Conservation (phyloP, 169 alveolate species). For the Eimeria tenella region DNA sequence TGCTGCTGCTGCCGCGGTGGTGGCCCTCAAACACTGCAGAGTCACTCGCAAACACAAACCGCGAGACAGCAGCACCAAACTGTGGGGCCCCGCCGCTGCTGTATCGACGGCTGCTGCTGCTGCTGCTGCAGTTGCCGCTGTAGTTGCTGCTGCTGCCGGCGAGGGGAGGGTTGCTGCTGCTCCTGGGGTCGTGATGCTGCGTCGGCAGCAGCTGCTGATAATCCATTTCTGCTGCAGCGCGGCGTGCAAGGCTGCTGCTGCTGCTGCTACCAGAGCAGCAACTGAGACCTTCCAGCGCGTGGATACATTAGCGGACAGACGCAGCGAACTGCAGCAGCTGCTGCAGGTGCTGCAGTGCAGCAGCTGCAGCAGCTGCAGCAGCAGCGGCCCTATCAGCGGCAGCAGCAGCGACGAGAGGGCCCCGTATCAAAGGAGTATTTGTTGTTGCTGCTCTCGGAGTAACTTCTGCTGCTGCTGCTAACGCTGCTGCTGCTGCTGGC, state of each 20-base stretch:
- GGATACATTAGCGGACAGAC: not conserved
- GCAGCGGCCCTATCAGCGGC: not conserved
- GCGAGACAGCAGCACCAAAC: not conserved
- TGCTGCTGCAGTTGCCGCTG: slow-evolving; percentile 25
- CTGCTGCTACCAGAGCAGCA: slow-evolving; percentile 24
- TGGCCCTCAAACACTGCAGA: not conserved
- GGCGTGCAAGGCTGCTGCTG: slow-evolving; percentile 18
- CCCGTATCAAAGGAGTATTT: not conserved
- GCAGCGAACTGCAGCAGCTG: not conserved
- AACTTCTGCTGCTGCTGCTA: slow-evolving; percentile 18
- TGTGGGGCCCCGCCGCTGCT: not conserved
- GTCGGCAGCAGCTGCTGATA: not conserved
- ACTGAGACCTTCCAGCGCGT: not conserved
- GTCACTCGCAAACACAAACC: not conserved
- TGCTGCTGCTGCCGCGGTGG: not conserved
- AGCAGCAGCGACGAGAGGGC: not conserved
- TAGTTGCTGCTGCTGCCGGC: slow-evolving; percentile 7
- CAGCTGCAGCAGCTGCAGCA: slow-evolving; percentile 29
- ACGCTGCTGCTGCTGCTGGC: not conserved
- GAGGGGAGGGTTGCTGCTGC: not conserved
- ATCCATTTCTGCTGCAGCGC: slow-evolving; percentile 13
- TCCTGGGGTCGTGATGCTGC: not conserved
- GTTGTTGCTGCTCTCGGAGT: not conserved
- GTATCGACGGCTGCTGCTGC: slow-evolving; percentile 3
- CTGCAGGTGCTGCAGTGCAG: not conserved